Evolutionary conservation across 2,329 filamentous ascomycete species (phyloP), one percentile per base, ranked within the genome.

Genomic region (Talaromyces albobiverticillius): DNA sequence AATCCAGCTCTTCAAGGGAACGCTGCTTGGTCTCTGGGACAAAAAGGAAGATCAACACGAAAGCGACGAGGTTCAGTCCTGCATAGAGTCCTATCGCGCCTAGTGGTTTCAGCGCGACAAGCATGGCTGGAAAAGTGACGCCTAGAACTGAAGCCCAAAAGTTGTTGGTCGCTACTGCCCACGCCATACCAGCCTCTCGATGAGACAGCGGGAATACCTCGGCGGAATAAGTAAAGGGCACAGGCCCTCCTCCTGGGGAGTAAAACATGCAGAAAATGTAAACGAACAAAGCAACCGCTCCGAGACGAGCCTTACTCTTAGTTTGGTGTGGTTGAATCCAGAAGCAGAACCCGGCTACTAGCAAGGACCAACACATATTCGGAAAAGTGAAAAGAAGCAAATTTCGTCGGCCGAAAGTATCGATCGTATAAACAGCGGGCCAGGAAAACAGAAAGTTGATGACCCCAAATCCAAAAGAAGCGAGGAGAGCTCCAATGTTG

Each of bases 221-320:
- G 0, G 79, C 78, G 41, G 77, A 79, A 63, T 82, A 82, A n/a
- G 78, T 72, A 59, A 72, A 76, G 4, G 77, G 75, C 2, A 79
- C 76, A 4, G 74, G 74, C 0, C 84, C 86, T 70, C 88, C 86
- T 2, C 80, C 83, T 1, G 82, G 82, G 0, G 82, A 84, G 70
- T 86, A 86, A 63, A 84, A 84, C 8, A 82, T 81, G 2, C 79
- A 81, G 59, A 87, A 88, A 16, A 88, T 65, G 69, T 83, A 88
- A 59, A 87, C 73, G 59, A 87, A 86, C 3, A 85, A 67, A 0
- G 82, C 81, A 45, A 86, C 78, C 0, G 82, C 65, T 1, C 71
- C 82, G 10, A 83, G 72, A 53, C 80, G 77, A 0, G 76, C 73
- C 0, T 64, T 74, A 20, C 64, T 72, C 0, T 68, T 61, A n/a